Evolutionary conservation across 1,284 basidiomycete species (phyloP), one percentile per base, ranked within the genome.

Genomic region (Cryptococcus sp.): DNA sequence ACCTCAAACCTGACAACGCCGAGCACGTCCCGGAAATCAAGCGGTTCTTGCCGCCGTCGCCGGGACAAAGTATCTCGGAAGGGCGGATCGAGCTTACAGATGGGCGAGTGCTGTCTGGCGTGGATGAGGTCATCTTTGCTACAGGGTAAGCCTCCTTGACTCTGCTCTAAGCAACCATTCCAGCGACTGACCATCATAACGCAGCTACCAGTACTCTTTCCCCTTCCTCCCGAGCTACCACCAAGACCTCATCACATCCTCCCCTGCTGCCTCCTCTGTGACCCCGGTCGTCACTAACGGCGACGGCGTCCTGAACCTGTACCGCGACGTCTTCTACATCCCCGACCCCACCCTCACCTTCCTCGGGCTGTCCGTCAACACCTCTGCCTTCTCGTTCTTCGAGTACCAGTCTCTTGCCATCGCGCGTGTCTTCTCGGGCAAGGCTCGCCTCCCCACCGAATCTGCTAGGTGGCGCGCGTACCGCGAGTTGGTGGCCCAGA

Each of bases 261-360:
- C 57, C 1, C 64, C 74, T 38, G 74, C 74, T 8, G 7, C 39
- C 2, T n/a, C 53, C 1, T 23, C 33, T 2, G 39, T 40, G 12
- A 44, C 47, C 7, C 13, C 56, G 2, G 71, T 82, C 37, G 73
- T 82, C n/a, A 80, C 80, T 0, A 77, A 81, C 59, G 81, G 81
- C 33, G 74, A 70, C 0, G 77, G 79, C 52, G 67, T 82, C n/a
- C 77, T 78, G 4, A 77, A 80, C 8, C 70, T 82, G 2, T 78
- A 81, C 60, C 70, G 79, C 15, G 81, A 82, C 56, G 63, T 78
- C 0, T 78, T 82, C 63, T 82, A 79, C 62, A 80, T 82, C 48
- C 78, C 80, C n/a, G 80, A 82, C 54, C 81, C 81, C 3, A 80
- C 80, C 8, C 68, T 82, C 5, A 73, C 75, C 0, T 81, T 82